A percentile compares a stretch with the other conserved stretches of the same genome.
These are phyloP conservation scores for Xanthoconium separans DNA, from an alignment of 1,284 basidiomycete genomes.

Conservation along the genomic window DNA sequence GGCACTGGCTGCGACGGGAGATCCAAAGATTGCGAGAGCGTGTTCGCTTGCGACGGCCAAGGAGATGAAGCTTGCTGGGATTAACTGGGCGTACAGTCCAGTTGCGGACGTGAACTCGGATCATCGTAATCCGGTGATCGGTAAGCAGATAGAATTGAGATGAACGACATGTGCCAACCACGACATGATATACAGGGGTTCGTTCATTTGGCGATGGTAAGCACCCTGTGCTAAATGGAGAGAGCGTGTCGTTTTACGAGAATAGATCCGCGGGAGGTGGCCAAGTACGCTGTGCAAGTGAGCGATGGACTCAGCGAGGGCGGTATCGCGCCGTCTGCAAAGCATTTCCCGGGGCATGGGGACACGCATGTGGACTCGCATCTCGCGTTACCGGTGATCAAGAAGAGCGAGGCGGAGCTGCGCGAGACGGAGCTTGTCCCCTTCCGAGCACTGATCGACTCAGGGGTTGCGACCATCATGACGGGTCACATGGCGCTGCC, in stretches of 20 bases:
- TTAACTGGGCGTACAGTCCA: conserved; percentile 70
- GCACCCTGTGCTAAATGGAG: neutral
- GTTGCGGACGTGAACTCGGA: conserved; percentile 72
- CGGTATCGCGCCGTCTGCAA: conserved; percentile 57
- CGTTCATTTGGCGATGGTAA: conserved; percentile 68
- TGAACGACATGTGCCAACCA: neutral
- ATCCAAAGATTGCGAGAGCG: conserved; percentile 43
- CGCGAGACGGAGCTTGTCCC: conserved; percentile 54
- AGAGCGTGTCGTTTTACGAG: neutral
- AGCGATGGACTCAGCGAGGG: conserved; percentile 45
- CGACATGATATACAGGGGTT: conserved; percentile 44
- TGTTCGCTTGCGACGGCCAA: conserved; percentile 50
- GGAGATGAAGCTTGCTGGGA: conserved; percentile 59
- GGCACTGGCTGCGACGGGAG: conserved; percentile 60
- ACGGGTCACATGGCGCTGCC: conserved; percentile 71
- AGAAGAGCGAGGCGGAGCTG: conserved; percentile 45
- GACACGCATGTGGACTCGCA: conserved; percentile 72
- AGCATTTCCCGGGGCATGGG: conserved; percentile 74
- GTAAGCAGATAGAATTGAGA: conserved; percentile 33
- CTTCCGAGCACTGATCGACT: conserved; percentile 46
- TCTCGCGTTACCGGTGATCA: conserved; percentile 60
- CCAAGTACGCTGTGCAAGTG: conserved; percentile 47
- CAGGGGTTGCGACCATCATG: conserved; percentile 57
- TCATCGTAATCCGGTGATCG: conserved; percentile 66
- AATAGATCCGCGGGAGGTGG: conserved; percentile 54